A percentile compares a stretch with the other conserved stretches of the same genome.
Evolutionary conservation across 345 rosid species (phyloP).

Genomic region (Garcia nutans): DNA sequence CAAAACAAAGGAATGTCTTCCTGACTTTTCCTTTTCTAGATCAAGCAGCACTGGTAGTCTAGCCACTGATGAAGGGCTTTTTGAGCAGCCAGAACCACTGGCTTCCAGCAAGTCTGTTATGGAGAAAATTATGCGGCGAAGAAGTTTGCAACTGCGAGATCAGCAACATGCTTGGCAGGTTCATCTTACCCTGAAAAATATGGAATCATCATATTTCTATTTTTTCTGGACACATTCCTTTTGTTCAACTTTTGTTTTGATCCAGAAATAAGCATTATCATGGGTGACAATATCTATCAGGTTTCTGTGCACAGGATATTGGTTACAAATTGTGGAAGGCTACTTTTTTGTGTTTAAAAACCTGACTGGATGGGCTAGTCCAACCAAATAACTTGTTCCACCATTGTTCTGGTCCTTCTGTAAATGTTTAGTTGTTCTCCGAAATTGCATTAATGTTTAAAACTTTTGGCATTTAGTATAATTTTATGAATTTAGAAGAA

Average conservation of each 20-base stretch:
- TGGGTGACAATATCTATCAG: neutral
- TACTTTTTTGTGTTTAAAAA: neutral
- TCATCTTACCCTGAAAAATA: slow-evolving; percentile 25
- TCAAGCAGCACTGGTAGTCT: slow-evolving; percentile 58
- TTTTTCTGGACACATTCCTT: neutral
- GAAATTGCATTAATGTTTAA: neutral
- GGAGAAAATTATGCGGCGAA: slow-evolving; percentile 51
- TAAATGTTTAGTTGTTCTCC: neutral
- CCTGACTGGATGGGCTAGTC: neutral
- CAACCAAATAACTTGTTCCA: neutral
- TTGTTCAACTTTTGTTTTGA: neutral
- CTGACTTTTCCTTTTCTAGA: slow-evolving; percentile 51
- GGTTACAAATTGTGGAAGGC: neutral
- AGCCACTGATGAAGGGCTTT: slow-evolving; percentile 62
- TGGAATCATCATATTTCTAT: slow-evolving; percentile 10
- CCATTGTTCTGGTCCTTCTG: neutral
- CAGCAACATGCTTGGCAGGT: slow-evolving; percentile 85
- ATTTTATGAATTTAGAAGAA: too few species aligned
- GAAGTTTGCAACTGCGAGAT: slow-evolving; percentile 62
- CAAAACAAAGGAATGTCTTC: slow-evolving; percentile 37
- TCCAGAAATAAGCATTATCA: neutral
- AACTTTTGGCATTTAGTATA: too few species aligned
- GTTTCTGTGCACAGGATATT: neutral
- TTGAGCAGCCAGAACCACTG: slow-evolving; percentile 59
- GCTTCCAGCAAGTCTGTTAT: slow-evolving; percentile 45